Conservation (phyloP, 2,329 filamentous ascomycete species). For the Colletotrichum abscissum region DNA sequence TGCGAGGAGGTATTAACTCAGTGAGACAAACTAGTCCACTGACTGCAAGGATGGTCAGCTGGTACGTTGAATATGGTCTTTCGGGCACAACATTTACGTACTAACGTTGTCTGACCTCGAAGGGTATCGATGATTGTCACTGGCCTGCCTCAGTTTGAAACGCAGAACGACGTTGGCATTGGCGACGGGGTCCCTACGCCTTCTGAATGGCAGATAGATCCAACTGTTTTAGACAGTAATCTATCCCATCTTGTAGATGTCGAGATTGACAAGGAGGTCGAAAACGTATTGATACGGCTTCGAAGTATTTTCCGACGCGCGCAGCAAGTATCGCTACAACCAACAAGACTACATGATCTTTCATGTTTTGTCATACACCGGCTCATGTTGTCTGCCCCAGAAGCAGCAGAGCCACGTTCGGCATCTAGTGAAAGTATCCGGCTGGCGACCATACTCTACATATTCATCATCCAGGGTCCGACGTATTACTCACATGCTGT, state of each 20-base stretch:
- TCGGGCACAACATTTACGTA: no score
- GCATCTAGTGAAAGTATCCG: slow-evolving; percentile 57
- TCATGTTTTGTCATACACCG: slow-evolving; percentile 65
- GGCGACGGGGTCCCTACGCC: slow-evolving; percentile 62
- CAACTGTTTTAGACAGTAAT: slow-evolving; percentile 13
- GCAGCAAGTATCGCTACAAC: slow-evolving; percentile 42
- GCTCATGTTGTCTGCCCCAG: slow-evolving; percentile 48
- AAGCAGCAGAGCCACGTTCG: not conserved
- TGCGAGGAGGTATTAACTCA: slow-evolving; percentile 62
- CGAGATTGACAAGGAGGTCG: slow-evolving; percentile 45
- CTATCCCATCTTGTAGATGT: slow-evolving; percentile 36
- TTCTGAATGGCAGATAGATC: slow-evolving; percentile 57
- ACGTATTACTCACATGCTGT: slow-evolving; percentile 65
- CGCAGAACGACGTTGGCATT: slow-evolving; percentile 59
- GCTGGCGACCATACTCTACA: slow-evolving; percentile 59
- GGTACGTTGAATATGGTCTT: slow-evolving; percentile 55
- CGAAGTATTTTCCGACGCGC: slow-evolving; percentile 36
- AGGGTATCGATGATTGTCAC: slow-evolving; percentile 70
- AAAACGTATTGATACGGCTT: not conserved
- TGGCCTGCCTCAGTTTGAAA: slow-evolving; percentile 62
- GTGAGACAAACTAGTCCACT: slow-evolving; percentile 61
- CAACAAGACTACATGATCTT: slow-evolving; percentile 63
- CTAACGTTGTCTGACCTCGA: not conserved
- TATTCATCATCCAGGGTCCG: slow-evolving; percentile 64
- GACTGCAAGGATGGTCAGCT: slow-evolving; percentile 65